phyloP scores from a whole-genome alignment of 1,284 basidiomycete species.

The Fomitopsis pinicola region DNA sequence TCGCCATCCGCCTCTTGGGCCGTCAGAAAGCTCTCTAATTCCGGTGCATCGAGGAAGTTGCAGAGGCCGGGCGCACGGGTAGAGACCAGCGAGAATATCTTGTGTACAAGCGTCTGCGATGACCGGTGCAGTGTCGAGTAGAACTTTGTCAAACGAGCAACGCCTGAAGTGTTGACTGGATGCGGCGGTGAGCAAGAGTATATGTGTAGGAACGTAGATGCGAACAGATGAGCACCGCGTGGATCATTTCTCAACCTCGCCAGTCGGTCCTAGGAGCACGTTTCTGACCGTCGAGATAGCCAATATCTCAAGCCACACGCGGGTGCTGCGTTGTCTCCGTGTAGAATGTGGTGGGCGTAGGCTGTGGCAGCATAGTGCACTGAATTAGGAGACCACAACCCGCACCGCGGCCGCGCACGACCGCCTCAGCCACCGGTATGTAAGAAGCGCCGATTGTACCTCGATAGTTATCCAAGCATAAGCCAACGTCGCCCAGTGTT shows the following conservation, averaged over 20 bases:
- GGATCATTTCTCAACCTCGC: constrained; percentile 61
- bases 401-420: neutral
- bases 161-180: constrained; percentile 82
- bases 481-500: no score
- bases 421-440: neutral
- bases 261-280: neutral
- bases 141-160: constrained; percentile 94
- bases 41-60: constrained; percentile 91
- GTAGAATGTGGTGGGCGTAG: neutral
- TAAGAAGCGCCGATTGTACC: no score
- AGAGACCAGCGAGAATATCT: constrained; percentile 83
- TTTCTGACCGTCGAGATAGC: neutral
- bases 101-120: constrained; percentile 69
- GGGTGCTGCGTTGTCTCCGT: neutral
- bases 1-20: constrained; percentile 49
- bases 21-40: constrained; percentile 73
- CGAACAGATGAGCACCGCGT: constrained; percentile 75
- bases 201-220: neutral
- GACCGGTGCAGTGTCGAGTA: constrained; percentile 84
- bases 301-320: neutral
- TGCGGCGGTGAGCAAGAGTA: neutral
- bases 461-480: no score
- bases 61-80: constrained; percentile 77
- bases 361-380: neutral
- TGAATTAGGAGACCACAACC: neutral